Base-by-base conservation (phyloP, 169 alveolate genomes). In the Cytauxzoon felis region DNA sequence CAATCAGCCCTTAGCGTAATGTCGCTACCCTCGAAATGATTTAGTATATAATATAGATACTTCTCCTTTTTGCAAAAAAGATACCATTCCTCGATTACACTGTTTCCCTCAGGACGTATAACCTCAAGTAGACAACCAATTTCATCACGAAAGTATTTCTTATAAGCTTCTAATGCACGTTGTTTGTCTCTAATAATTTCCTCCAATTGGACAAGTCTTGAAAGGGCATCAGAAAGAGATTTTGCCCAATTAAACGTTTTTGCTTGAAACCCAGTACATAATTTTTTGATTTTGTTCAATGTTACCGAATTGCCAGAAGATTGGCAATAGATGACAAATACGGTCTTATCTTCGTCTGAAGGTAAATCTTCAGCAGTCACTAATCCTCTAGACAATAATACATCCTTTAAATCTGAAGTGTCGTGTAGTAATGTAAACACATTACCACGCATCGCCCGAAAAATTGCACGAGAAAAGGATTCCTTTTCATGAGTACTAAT, bases 401-500 rank as follows among this genome's bases (percentile, higher is more conserved):
- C 95, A 16, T 50, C 36, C 42, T 78, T 73, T 41, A 67, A 60
- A 42, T 82, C 92, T 29, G 89, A 90, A 18, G 93, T 90, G 40
- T 94, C 95, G 58, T 87, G 91, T 58, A 95, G 92, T 48, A 82
- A 83, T 21, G 96, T 88, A 82, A 93, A 90, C 27, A 98, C 96
- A 54, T 95, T 97, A 2, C 99, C 99, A 52, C 98, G 81, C 53
- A 98, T 93, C 0, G 97, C 93, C 72, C 99, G 91, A 86, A 96
- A 95, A 3, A 97, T 80, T 45, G 97, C 91, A 58, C 98, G 88
- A 47, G 97, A 92, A 73, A 96, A 95, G 43, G 95, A 90, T 53
- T 81, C 89, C 63, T 93, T 86, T 52, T 95, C 98, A 34, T 83
- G 93, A 32, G 89, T 88, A 24, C 91, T 84, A 30, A 96, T 89